phyloP scores from a whole-genome alignment of 805 yeast genomes.

The Candida tibetensis region DNA sequence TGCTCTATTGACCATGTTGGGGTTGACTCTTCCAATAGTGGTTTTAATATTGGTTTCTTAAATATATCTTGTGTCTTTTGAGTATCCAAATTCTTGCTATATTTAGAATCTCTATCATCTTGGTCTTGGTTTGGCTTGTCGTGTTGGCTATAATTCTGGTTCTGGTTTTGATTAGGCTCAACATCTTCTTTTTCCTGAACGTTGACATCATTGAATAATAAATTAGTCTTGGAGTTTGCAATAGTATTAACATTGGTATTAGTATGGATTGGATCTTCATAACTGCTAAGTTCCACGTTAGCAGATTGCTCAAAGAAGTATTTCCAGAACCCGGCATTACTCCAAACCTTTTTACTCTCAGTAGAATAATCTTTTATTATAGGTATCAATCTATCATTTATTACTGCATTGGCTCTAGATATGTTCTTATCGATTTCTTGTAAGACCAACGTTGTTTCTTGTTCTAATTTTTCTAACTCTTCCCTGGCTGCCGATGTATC shows the following conservation, averaged over 20 bases:
- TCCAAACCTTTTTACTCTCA: slow-evolving; percentile 60
- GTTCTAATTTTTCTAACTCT: slow-evolving; percentile 65
- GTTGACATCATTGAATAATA: slow-evolving; percentile 12
- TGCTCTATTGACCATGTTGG: slow-evolving; percentile 37
- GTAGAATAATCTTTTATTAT: slow-evolving; percentile 57
- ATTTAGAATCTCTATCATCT: slow-evolving; percentile 2
- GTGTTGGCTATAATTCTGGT: too few species aligned
- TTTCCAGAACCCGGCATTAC: slow-evolving; percentile 71
- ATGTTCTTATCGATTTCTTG: slow-evolving; percentile 79
- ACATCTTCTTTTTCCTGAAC: slow-evolving; percentile 17
- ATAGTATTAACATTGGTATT: slow-evolving; percentile 22
- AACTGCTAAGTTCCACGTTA: slow-evolving; percentile 56
- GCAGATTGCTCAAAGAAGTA: slow-evolving; percentile 75
- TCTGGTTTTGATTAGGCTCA: slow-evolving; percentile 6
- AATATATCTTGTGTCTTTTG: slow-evolving; percentile 7
- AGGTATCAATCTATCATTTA: slow-evolving; percentile 69
- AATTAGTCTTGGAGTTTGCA: slow-evolving; percentile 15
- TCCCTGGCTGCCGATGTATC: slow-evolving; percentile 17
- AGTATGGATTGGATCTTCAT: slow-evolving; percentile 39
- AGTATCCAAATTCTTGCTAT: slow-evolving; percentile 1
- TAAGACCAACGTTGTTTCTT: slow-evolving; percentile 69
- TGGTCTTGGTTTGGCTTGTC: not conserved
- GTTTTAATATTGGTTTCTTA: slow-evolving; percentile 19
- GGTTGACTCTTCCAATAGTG: slow-evolving; percentile 23
- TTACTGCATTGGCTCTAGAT: slow-evolving; percentile 61